Conservation (phyloP, 176 grass and related monocot species). For the Tillandsia leiboldiana region DNA sequence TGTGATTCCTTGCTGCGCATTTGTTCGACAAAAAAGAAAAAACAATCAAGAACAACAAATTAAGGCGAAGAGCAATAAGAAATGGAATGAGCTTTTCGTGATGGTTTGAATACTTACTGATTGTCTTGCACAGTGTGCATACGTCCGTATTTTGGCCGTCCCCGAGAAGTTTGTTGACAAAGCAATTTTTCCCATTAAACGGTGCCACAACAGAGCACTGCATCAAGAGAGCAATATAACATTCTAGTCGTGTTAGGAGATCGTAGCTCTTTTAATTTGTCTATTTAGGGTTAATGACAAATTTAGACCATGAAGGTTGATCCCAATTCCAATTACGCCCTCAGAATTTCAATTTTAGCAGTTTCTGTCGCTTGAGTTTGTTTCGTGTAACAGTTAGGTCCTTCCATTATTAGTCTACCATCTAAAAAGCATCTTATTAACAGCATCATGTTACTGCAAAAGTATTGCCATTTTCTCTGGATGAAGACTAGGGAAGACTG, state of each 20-base stretch:
- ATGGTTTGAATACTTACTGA: slow-evolving; percentile 33
- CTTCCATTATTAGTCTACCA: no score
- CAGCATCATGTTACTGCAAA: no score
- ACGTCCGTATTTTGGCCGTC: slow-evolving; percentile 43
- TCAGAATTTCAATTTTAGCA: not conserved
- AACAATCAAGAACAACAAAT: not conserved
- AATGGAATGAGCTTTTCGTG: not conserved
- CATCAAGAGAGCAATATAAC: not conserved
- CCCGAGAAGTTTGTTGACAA: slow-evolving; percentile 37
- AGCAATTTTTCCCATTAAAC: slow-evolving; percentile 64
- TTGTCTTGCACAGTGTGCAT: slow-evolving; percentile 55
- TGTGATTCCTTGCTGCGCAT: slow-evolving; percentile 48
- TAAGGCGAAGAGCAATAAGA: not conserved
- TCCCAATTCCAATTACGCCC: not conserved
- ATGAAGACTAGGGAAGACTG: no score
- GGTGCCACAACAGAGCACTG: slow-evolving; percentile 79
- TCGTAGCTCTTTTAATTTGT: no score
- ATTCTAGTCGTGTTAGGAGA: not conserved
- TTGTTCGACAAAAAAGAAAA: not conserved
- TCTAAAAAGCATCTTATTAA: no score
- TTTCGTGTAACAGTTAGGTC: no score
- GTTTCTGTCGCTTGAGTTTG: not conserved
- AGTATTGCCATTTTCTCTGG: no score
- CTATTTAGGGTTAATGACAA: no score
- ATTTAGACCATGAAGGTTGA: not conserved